phyloP scores from a whole-genome alignment of 2,329 filamentous ascomycete species.

The Periconia macrospinosa region DNA sequence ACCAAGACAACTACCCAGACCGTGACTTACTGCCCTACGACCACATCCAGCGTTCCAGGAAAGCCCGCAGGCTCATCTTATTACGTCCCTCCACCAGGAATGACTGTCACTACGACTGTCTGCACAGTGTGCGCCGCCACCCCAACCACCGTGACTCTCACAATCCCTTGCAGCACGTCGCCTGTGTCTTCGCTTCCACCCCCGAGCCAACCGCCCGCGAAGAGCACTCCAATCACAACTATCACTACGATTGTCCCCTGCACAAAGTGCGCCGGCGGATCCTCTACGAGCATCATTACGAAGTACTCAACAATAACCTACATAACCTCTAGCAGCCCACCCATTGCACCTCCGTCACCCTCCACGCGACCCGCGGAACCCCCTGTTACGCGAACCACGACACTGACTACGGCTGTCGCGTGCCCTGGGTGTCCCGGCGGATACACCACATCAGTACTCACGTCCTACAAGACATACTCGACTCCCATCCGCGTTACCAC shows the following conservation, averaged over 20 bases:
- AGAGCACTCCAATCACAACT: background rate
- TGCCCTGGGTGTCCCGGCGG: background rate
- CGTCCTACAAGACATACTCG: background rate
- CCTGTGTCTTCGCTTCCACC: background rate
- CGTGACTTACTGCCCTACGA: conserved; percentile 20
- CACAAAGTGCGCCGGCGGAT: background rate
- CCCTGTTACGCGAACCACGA: background rate
- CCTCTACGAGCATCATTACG: background rate
- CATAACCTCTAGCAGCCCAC: background rate
- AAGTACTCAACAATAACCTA: background rate
- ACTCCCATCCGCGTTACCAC: background rate
- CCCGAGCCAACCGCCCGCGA: background rate
- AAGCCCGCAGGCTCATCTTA: background rate
- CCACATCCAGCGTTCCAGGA: background rate
- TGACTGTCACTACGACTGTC: conserved; percentile 30
- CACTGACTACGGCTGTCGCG: background rate
- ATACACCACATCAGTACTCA: background rate
- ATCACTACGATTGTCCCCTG: background rate
- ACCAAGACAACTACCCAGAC: conserved; percentile 31
- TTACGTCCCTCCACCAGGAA: conserved; percentile 22
- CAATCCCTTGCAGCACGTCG: conserved; percentile 11
- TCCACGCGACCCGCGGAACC: background rate
- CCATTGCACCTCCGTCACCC: background rate
- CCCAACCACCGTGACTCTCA: conserved; percentile 30
- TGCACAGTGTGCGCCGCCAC: conserved; percentile 27